Evolutionary conservation across 2,329 filamentous ascomycete genomes (phyloP), one percentile per base, ranked within the genome.

Genomic region (Leptodontidium sp.): DNA sequence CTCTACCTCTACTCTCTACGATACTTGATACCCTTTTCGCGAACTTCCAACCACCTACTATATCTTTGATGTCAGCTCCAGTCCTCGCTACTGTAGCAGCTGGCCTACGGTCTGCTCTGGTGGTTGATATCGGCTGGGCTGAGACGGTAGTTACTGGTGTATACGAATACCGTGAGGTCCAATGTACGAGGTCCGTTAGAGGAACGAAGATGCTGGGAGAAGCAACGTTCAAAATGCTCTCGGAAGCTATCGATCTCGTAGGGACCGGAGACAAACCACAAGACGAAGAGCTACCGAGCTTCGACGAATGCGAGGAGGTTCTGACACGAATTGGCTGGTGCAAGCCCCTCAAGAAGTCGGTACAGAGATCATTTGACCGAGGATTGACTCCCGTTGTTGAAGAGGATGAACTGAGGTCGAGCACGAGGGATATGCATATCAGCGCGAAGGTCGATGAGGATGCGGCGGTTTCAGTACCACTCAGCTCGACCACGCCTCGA

Each of bases 51-150:
- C 87, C 91, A 17, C 92, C 94, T 0, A 90, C 88, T 26, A 87
- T 98, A 71, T 94, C 93, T 2, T 84, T 99, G 52, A 83, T 98
- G 76, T 93, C 94, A 0, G 87, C 88, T 0, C 88, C 95, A 0
- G 86, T 93, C 24, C 90, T 96, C 80, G 85, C 89, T 1, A 84
- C 91, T 7, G 87, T 94, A 2, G 91, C 91, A 8, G 94, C 94
- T 6, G 96, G 96, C 0, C 83, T 97, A 50, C 89, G 96, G 15
- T 93, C 93, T n/a, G 93, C 91, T 0, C 80, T 99, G 52, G 88
- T 98, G 0, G 85, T 99, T 47, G 94, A 99, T 77, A 86, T 99
- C 69, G 96, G 95, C 53, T 99, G 96, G 96, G 86, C 90, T 52
- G 96, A 98, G 80, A 97, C 94, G 0, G 87, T 91, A 0, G 88